Base-by-base conservation (phyloP, 1,284 basidiomycete genomes). In the Fomitopsis schrenkii region DNA sequence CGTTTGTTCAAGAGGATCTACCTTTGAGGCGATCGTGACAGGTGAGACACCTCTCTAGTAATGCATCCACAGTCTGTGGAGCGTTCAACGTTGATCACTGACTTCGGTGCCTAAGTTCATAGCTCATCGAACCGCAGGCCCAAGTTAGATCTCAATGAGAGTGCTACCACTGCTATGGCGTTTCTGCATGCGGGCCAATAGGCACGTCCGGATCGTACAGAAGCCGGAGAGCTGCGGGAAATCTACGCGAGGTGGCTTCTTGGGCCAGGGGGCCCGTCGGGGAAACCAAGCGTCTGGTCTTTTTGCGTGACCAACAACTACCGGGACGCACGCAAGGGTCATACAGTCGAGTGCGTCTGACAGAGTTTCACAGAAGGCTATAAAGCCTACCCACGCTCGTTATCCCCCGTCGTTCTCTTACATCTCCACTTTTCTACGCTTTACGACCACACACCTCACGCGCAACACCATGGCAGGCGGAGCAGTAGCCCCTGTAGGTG, bases 401-500 rank as follows among this genome's bases (percentile, higher is more conserved):
- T 72, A 71, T 67, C 56, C 28, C 65, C 70, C 70, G 67, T 67
- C 72, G 52, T 68, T 67, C 66, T 63, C 33, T 60, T 63, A 68
- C 61, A 59, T 57, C 64, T 59, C 60, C 61, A 64, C 62, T 61
- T 42, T 45, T 38, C 26, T 57, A 42, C 33, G 56, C 41, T 46
- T 44, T 22, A 54, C 52, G 52, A 22, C 30, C 33, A 53, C 50
- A 53, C 50, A 61, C 56, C 55, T 59, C 59, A 55, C 62, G 59
- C 70, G 57, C 63, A 79, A 79, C 76, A 80, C 71, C 71, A 87
- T 81, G 77, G 83, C 79, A 71, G 79, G 73, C 65, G 82, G 80
- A 66, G 79, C 77, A 62, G 73, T 72, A 63, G 70, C 74, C 59
- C 64, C 74, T 41, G 56, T 62, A 3, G 59, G 62, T 55, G 15